phyloP scores from a whole-genome alignment of 306 rosid genomes.

The Prosopis cineraria region DNA sequence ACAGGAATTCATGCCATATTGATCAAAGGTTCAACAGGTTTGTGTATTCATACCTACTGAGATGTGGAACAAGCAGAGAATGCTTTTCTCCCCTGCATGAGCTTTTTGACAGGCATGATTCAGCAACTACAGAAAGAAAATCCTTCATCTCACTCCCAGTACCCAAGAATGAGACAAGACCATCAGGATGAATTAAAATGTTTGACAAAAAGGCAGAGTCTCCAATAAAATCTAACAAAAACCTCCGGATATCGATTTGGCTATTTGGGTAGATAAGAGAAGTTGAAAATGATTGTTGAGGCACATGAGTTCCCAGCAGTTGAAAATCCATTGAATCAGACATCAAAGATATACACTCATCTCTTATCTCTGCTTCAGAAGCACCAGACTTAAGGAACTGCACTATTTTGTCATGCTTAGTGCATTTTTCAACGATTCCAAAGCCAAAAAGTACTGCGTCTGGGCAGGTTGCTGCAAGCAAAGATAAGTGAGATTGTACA shows the following conservation, averaged over 20 bases:
- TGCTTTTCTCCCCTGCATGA: slow-evolving; percentile 47
- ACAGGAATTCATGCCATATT: slow-evolving; percentile 16
- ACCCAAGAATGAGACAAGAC: slow-evolving; percentile 61
- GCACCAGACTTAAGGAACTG: slow-evolving; percentile 57
- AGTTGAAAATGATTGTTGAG: slow-evolving; percentile 45
- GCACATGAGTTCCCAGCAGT: slow-evolving; percentile 37
- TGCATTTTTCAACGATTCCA: slow-evolving; percentile 66
- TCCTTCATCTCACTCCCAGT: slow-evolving; percentile 67
- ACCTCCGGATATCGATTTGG: slow-evolving; percentile 48
- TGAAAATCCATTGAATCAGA: slow-evolving; percentile 58
- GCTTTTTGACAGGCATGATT: slow-evolving; percentile 57
- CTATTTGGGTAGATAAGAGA: slow-evolving; percentile 59
- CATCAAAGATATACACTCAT: slow-evolving; percentile 47
- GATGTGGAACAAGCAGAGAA: slow-evolving; percentile 70
- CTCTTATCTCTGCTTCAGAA: slow-evolving; percentile 50
- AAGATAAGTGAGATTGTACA: slow-evolving; percentile 31
- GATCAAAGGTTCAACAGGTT: slow-evolving; percentile 7
- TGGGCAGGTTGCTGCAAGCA: slow-evolving; percentile 52
- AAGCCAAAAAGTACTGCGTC: slow-evolving; percentile 61
- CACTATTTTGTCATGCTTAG: slow-evolving; percentile 56
- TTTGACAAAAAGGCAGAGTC: slow-evolving; percentile 62
- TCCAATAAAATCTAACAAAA: slow-evolving; percentile 59
- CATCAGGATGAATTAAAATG: slow-evolving; percentile 66
- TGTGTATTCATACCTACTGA: slow-evolving; percentile 55
- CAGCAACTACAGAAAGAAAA: slow-evolving; percentile 70